phyloP scores from a whole-genome alignment of 352 stramenopile species.

The Pythium aristosporum region DNA sequence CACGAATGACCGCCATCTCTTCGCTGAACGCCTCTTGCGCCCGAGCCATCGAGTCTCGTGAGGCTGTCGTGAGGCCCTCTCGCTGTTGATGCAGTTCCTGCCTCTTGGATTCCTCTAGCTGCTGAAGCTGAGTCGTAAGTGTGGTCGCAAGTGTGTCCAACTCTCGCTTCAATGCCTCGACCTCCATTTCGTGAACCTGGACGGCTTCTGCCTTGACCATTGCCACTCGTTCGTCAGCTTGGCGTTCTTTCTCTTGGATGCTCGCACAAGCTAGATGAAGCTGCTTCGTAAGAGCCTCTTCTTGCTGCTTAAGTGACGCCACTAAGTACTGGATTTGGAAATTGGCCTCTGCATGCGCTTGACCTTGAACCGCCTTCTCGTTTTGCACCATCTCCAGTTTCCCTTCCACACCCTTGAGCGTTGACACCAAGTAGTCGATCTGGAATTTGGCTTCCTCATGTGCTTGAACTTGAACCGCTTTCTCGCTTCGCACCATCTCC shows the following conservation, averaged over 20 bases:
- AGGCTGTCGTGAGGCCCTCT: constrained; percentile 1
- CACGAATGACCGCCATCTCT: background rate
- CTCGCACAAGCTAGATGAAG: background rate
- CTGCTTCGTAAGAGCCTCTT: constrained; percentile 6
- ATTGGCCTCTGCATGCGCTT: background rate
- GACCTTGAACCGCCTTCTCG: background rate
- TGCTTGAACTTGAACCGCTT: background rate
- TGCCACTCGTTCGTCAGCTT: background rate
- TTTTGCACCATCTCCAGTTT: background rate
- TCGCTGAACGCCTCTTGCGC: background rate
- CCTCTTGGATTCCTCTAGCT: background rate
- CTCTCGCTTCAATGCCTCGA: constrained; percentile 9
- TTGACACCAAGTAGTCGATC: background rate
- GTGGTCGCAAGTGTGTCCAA: background rate
- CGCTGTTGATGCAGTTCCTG: background rate
- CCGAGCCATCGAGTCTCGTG: background rate
- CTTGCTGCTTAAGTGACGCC: constrained; percentile 1
- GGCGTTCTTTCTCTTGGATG: background rate
- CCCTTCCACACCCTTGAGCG: constrained; percentile 1
- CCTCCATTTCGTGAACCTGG: background rate
- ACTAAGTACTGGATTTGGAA: constrained; percentile 1
- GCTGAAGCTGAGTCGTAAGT: background rate
- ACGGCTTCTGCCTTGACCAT: background rate
- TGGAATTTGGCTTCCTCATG: constrained; percentile 3
- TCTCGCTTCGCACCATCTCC: background rate